Evolutionary conservation across 345 rosid genomes (phyloP).

Genomic region (Hirschfeldia incana): DNA sequence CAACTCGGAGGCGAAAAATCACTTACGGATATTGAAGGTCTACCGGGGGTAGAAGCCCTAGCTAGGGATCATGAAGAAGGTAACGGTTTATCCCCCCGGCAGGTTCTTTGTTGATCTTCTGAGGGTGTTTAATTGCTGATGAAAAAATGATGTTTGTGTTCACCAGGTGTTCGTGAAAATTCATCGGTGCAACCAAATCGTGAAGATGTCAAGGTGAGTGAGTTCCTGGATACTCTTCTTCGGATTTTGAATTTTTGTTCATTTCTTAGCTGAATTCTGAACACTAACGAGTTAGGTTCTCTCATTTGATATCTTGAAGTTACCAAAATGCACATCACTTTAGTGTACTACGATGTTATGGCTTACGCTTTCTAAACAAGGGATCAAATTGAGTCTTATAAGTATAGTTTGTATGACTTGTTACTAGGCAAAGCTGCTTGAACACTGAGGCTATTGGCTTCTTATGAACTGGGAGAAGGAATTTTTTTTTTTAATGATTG

Average conservation of each 20-base stretch:
- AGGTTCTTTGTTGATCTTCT: not conserved
- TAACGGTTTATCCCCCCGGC: slow-evolving; percentile 18
- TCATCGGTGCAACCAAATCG: slow-evolving; percentile 36
- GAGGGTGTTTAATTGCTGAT: not conserved
- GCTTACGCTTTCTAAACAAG: not conserved
- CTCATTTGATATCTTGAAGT: not conserved
- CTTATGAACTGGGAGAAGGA: not conserved
- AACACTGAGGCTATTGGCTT: not conserved
- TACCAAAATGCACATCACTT: slow-evolving; percentile 19
- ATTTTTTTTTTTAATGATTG: not conserved
- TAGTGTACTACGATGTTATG: not conserved
- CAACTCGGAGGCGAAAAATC: slow-evolving; percentile 41
- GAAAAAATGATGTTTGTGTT: slow-evolving; percentile 23
- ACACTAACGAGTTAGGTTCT: slow-evolving; percentile 1
- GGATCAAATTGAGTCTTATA: not conserved
- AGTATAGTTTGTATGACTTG: not conserved
- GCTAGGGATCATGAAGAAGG: slow-evolving; percentile 45
- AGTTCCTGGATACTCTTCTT: slow-evolving; percentile 30
- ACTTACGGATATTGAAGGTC: slow-evolving; percentile 14
- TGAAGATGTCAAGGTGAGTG: slow-evolving; percentile 47
- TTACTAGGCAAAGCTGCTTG: slow-evolving; percentile 3
- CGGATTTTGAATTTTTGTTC: not conserved
- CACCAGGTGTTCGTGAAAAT: slow-evolving; percentile 50
- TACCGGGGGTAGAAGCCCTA: slow-evolving; percentile 31
- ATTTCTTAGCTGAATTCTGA: slow-evolving; percentile 9